Base-by-base conservation (phyloP, 805 yeast species). In the Teunomyces lycoperdinae region DNA sequence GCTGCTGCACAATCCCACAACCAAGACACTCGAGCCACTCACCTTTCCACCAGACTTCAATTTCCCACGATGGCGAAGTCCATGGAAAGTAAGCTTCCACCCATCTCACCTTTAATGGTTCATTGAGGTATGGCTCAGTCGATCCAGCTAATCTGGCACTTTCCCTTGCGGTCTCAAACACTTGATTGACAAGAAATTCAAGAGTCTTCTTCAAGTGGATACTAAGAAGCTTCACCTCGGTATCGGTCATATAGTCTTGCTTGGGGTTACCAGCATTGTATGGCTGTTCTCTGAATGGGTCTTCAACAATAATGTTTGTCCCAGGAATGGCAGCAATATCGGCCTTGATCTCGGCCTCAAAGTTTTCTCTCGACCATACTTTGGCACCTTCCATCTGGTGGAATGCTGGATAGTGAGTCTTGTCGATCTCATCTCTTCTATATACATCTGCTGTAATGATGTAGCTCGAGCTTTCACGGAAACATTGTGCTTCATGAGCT, bases 1-100 rank as follows among this genome's bases (percentile, higher is more conserved):
- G 82, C 55, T 89, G 85, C 55, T 82, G 83, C 6, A 90, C 96
- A 32, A 92, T 77, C 24, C 99, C 99, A 68, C 96, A 89, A 0
- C 99, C 99, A 60, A 96, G 89, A 63, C 96, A 84, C 70, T 94
- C 99, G 31, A 94, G 75, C 99, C 99, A 94, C 56, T 91, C 96
- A 45, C 94, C 96, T 62, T 90, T 88, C 97, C 98, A 94, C 91
- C 95, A 90, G 4, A 94, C 96, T 68, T 94, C 99, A 56, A 95
- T 89, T 61, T 94, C 97, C 95, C 96, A 94, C 38, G 96, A 87
- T 3, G 99, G 99, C 1, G 96, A 83, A 2, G 99, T 94, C 97
- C 98, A 94, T 3, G 99, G 99, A 72, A 94, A 94, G 60, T 84
- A 89, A 0, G 94, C 96, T 59, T 89, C 95, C 30, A 90, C 86